Conservation (phyloP, 2,329 filamentous ascomycete species). For the Rhinocladiella similis region DNA sequence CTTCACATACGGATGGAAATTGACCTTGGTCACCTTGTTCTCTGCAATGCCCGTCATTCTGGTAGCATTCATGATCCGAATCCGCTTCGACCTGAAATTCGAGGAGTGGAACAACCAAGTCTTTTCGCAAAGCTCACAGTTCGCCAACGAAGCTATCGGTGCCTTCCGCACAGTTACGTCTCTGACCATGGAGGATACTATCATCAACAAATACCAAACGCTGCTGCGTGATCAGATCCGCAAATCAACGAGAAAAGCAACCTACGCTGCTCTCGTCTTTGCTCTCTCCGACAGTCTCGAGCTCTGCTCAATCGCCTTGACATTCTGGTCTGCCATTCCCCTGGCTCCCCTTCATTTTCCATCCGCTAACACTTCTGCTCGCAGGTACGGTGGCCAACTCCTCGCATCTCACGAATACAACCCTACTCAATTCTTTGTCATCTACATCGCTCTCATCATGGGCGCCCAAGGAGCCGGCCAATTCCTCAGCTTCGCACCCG, state of each 20-base stretch:
- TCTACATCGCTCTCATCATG: constrained; percentile 67
- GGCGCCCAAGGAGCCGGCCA: constrained; percentile 68
- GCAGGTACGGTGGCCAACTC: constrained; percentile 65
- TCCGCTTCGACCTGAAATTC: constrained; percentile 25
- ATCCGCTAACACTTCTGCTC: too few species aligned
- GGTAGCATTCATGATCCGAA: constrained; percentile 44
- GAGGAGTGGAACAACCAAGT: constrained; percentile 26
- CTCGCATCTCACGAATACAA: constrained; percentile 53
- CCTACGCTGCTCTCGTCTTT: constrained; percentile 64
- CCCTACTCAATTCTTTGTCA: constrained; percentile 53
- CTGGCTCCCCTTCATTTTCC: too few species aligned
- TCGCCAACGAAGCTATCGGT: constrained; percentile 71
- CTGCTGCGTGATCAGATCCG: constrained; percentile 62
- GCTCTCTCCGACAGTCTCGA: constrained; percentile 68
- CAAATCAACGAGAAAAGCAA: constrained; percentile 61
- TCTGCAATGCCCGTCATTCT: constrained; percentile 57
- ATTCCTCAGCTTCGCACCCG: constrained; percentile 67
- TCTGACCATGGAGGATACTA: constrained; percentile 68
- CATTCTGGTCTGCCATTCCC: constrained; percentile 52
- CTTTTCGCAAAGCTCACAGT: constrained; percentile 65
- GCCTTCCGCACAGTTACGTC: constrained; percentile 72
- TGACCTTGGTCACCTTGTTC: constrained; percentile 66
- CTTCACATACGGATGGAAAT: constrained; percentile 75
- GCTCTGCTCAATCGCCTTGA: constrained; percentile 62
- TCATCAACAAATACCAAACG: constrained; percentile 60